These are phyloP conservation scores for Metschnikowia proteae DNA, from an alignment of 805 yeast species.

Conservation along the genomic window DNA sequence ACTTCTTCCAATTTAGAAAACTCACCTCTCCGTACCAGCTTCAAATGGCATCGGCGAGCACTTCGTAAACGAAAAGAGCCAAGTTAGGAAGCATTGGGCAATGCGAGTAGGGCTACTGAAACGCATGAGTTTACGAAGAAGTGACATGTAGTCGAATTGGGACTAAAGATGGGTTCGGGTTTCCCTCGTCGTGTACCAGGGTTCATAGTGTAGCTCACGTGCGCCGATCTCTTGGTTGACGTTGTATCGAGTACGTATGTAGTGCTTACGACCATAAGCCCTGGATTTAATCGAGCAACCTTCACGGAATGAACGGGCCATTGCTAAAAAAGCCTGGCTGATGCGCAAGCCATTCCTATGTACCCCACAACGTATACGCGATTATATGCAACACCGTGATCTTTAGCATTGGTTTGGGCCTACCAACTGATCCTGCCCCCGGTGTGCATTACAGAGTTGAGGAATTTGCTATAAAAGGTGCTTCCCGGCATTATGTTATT, in stretches of 20 bases:
- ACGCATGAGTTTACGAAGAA: neutral
- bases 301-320: too few species aligned
- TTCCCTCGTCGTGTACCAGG: neutral
- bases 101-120: neutral
- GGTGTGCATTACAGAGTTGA: too few species aligned
- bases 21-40: too few species aligned
- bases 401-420: neutral
- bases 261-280: too few species aligned
- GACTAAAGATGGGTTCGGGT: neutral
- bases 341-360: neutral
- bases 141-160: neutral
- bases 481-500: too few species aligned
- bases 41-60: neutral
- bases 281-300: too few species aligned
- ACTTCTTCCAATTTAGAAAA: too few species aligned
- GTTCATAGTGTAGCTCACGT: neutral
- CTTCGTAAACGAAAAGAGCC: neutral
- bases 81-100: neutral
- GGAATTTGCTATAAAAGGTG: too few species aligned
- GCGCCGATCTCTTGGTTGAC: too few species aligned
- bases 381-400: neutral
- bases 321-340: too few species aligned
- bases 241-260: too few species aligned
- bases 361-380: constrained; percentile 1
- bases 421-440: too few species aligned